These are phyloP conservation scores for Collybia sp. DNA, from an alignment of 768 basidiomycete species.

Conservation along the genomic window DNA sequence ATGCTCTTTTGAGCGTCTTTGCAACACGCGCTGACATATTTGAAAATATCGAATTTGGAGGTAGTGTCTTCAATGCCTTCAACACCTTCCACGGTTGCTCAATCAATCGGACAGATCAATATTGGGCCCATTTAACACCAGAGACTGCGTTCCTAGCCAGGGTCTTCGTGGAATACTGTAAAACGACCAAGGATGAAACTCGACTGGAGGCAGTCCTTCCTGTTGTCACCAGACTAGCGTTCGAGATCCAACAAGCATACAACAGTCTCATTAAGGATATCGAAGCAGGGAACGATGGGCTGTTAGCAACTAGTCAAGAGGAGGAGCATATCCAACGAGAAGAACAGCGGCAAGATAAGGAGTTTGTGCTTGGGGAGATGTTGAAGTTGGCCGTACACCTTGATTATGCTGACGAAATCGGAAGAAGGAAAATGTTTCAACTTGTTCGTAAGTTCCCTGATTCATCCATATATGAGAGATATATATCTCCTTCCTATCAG, in stretches of 20 bases:
- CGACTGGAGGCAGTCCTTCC: slow-evolving; percentile 72
- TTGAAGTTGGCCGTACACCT: slow-evolving; percentile 72
- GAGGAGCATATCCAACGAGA: slow-evolving; percentile 37
- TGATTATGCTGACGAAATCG: slow-evolving; percentile 92
- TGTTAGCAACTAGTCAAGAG: slow-evolving; percentile 18
- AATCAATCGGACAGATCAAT: slow-evolving; percentile 44
- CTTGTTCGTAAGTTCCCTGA: slow-evolving; percentile 63
- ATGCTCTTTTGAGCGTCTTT: slow-evolving; percentile 73
- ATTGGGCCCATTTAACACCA: slow-evolving; percentile 66
- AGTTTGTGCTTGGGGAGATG: slow-evolving; percentile 78
- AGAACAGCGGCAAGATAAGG: slow-evolving; percentile 44
- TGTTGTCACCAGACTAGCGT: slow-evolving; percentile 80
- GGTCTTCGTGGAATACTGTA: background rate
- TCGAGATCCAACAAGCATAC: slow-evolving; percentile 65
- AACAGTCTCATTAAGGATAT: slow-evolving; percentile 38
- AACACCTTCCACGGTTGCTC: slow-evolving; percentile 1
- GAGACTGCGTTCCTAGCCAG: slow-evolving; percentile 26
- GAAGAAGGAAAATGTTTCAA: slow-evolving; percentile 81
- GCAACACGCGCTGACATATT: slow-evolving; percentile 59
- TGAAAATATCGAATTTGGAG: slow-evolving; percentile 62
- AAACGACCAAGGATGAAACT: slow-evolving; percentile 45
- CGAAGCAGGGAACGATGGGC: slow-evolving; percentile 13
- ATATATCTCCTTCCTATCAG: slow-evolving; percentile 26
- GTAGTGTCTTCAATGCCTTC: slow-evolving; percentile 31
- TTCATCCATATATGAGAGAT: slow-evolving; percentile 1